Evolutionary conservation across 1,284 basidiomycete species (phyloP).

Genomic region (Pascua guehoae): DNA sequence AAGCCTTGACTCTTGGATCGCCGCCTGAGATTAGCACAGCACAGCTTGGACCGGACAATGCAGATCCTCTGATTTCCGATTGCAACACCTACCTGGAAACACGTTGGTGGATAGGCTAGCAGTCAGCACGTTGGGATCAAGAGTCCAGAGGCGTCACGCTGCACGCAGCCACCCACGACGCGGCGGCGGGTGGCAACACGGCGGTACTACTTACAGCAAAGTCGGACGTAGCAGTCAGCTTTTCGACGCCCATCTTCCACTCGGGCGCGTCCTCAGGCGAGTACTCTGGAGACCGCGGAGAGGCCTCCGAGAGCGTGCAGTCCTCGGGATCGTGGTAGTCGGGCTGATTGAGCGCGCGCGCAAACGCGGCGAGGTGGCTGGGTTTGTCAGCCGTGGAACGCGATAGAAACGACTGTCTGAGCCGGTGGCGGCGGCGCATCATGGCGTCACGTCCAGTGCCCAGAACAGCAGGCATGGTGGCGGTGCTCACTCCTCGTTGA

Average conservation of each 20-base stretch:
- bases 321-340: constrained; percentile 34
- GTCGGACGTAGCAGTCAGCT: constrained; percentile 83
- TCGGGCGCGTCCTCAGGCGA: constrained; percentile 7
- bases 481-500: constrained; percentile 62
- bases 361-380: constrained; percentile 46
- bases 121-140: constrained; percentile 4
- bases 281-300: constrained; percentile 27
- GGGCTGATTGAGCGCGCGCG: constrained; percentile 36
- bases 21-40: constrained; percentile 4
- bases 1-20: constrained; percentile 52
- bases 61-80: no score
- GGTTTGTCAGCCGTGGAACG: neutral
- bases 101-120: constrained; percentile 69
- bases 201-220: constrained; percentile 59
- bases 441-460: no score
- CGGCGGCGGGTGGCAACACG: neutral
- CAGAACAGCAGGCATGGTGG: no score
- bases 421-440: no score
- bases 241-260: constrained; percentile 53
- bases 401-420: neutral
- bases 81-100: constrained; percentile 47
- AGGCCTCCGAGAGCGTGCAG: constrained; percentile 26
- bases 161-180: no score
- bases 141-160: neutral
- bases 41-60: no score